Evolutionary conservation across 2,329 filamentous ascomycete species (phyloP), one percentile per base, ranked within the genome.

Genomic region (Didymella keratinophila): DNA sequence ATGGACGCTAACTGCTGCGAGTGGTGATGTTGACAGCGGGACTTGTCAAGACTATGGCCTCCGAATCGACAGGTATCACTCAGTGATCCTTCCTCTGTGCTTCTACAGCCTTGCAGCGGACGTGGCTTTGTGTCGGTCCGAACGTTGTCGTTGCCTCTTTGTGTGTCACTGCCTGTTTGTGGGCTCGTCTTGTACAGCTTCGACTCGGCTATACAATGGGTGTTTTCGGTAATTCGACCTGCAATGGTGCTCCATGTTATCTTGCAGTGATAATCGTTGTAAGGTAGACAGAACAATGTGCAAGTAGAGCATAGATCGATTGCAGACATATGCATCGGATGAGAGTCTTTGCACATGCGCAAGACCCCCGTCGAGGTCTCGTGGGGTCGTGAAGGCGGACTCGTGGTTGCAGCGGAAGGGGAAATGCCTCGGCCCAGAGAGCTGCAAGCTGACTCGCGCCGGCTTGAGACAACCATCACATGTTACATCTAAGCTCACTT

Each of bases 391-490:
- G 18, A 30, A 27, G 16, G 21, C 3, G 44, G 28, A 49, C 18
- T 50, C 32, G 46, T 41, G 46, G 41, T 39, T n/a, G 39, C 18
- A 16, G 50, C 36, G 32, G 32, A 36, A 36, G 32, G 56, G 51
- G 39, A 54, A 37, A 25, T 52, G 25, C 56, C 56, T 37, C 36
- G 56, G 56, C 43, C 27, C 45, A 50, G 20, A 5, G 11, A 50
- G 16, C 30, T 25, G 45, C 50, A 51, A 45, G 39, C 50, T 54
- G 56, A 58, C 56, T 58, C 50, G 56, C 30, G 49, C 56, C 39
- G 56, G 56, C 50, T 54, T 32, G 51, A 41, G 39, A 51, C 21
- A 45, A 16, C 27, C 41, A 46, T 46, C 56, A 58, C 39, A 58
- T 58, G 56, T 50, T 42, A 39, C 36, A 20, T 48, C 34, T 48